A percentile compares a stretch with the other conserved stretches of the same genome.
Evolutionary conservation across 2,329 filamentous ascomycete genomes (phyloP).

Genomic region (Xylariaceae sp.): DNA sequence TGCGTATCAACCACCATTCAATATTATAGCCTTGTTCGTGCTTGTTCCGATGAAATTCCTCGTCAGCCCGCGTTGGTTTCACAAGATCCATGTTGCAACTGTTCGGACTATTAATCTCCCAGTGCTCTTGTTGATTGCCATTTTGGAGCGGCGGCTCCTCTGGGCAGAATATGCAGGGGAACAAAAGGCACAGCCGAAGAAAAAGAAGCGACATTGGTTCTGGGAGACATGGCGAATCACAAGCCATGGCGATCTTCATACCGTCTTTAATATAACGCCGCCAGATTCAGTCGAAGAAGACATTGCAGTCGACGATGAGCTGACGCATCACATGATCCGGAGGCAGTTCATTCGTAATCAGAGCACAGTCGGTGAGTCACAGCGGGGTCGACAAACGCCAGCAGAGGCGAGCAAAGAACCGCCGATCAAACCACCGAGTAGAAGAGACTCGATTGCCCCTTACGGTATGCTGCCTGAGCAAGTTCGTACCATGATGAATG

Average conservation of each 20-base stretch:
- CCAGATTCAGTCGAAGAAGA: conserved; percentile 59
- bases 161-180: conserved; percentile 47
- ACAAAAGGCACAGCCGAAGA: conserved; percentile 19
- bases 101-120: conserved; percentile 75
- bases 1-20: conserved; percentile 79
- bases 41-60: conserved; percentile 75
- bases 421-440: conserved; percentile 35
- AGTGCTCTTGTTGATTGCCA: conserved; percentile 66
- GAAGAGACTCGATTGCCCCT: conserved; percentile 54
- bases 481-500: conserved; percentile 47
- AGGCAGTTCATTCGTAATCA: conserved; percentile 52
- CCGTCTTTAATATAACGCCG: conserved; percentile 70
- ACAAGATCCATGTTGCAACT: conserved; percentile 80
- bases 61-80: conserved; percentile 81
- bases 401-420: conserved; percentile 15
- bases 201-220: conserved; percentile 45
- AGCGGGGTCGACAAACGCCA: conserved; percentile 5
- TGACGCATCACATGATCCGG: conserved; percentile 57
- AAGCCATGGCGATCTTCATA: conserved; percentile 68
- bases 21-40: conserved; percentile 71
- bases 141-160: conserved; percentile 67
- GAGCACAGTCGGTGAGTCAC: conserved; percentile 33
- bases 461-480: conserved; percentile 53
- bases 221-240: conserved; percentile 69
- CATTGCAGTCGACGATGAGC: conserved; percentile 57